Evolutionary conservation across 2,329 filamentous ascomycete species (phyloP).

Genomic region (Exophiala phaeomuriformis): DNA sequence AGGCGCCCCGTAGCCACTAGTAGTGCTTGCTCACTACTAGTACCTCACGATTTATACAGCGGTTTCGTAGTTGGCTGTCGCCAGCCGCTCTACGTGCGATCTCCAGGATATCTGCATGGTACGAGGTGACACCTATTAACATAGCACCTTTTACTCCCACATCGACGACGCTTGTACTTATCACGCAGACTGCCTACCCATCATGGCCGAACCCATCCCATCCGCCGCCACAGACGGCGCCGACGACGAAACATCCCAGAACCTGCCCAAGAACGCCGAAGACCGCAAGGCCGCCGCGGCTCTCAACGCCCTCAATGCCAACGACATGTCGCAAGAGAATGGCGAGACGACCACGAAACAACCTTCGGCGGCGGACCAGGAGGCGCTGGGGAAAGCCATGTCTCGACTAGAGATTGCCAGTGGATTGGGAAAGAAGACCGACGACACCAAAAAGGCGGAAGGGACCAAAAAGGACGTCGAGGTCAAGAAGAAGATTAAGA

Average conservation of each 20-base stretch:
- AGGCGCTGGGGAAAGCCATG: conserved; percentile 46
- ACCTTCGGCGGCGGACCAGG: conserved; percentile 37
- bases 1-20: too few species aligned
- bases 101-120: too few species aligned
- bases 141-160: too few species aligned
- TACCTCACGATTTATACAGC: too few species aligned
- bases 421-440: conserved; percentile 27
- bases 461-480: conserved; percentile 31
- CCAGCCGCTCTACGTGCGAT: too few species aligned
- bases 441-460: conserved; percentile 28
- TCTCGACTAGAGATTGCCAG: conserved; percentile 41
- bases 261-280: conserved; percentile 40
- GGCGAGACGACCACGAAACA: conserved; percentile 28
- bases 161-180: too few species aligned
- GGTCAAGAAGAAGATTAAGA: conserved; percentile 40
- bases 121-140: too few species aligned
- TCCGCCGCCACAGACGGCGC: conserved; percentile 32
- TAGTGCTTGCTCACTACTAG: too few species aligned
- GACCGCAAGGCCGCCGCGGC: conserved; percentile 46
- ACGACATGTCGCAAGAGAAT: conserved; percentile 34
- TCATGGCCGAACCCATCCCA: conserved; percentile 41
- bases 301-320: conserved; percentile 41
- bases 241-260: conserved; percentile 28
- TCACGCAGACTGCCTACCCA: not conserved
- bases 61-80: too few species aligned